phyloP scores from a whole-genome alignment of 73 alveolate genomes.

The Effrenium voratum region DNA sequence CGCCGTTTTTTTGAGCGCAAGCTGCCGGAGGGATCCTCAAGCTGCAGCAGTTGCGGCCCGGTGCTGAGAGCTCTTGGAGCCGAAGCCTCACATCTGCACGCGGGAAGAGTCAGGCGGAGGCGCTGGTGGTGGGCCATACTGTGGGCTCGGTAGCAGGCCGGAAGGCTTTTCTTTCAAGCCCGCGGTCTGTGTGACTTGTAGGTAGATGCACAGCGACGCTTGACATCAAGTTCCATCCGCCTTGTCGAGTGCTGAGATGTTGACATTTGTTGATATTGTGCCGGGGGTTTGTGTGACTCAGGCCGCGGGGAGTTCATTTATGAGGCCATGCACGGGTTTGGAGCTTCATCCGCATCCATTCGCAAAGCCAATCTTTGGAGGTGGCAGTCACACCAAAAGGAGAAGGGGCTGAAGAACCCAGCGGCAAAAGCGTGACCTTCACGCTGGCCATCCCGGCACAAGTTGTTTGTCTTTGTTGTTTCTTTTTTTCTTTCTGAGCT shows the following conservation, averaged over 20 bases:
- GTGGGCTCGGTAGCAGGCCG: slow-evolving; percentile 62
- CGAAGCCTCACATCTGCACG: not conserved
- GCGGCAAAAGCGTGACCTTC: slow-evolving; percentile 77
- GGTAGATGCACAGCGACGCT: slow-evolving; percentile 79
- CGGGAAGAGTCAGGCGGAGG: not conserved
- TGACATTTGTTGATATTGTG: not conserved
- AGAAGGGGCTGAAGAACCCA: slow-evolving; percentile 78
- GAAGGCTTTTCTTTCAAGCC: not conserved
- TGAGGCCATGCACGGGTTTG: not conserved
- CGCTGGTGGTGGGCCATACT: slow-evolving; percentile 47
- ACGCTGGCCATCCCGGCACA: slow-evolving; percentile 28
- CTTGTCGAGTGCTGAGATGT: not conserved
- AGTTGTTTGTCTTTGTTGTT: not conserved
- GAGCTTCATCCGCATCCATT: not conserved
- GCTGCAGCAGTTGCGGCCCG: slow-evolving; percentile 43
- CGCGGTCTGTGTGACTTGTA: not conserved
- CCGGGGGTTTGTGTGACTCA: not conserved
- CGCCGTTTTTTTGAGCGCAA: not conserved
- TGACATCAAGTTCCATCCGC: slow-evolving; percentile 72
- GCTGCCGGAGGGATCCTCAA: slow-evolving; percentile 51
- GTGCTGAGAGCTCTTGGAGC: not conserved
- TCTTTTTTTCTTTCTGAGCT: not conserved
- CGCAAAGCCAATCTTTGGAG: not conserved
- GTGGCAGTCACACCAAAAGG: slow-evolving; percentile 85
- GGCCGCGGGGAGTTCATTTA: slow-evolving; percentile 86